Evolutionary conservation across 2,329 filamentous ascomycete species (phyloP), one percentile per base, ranked within the genome.

Genomic region (Pseudocercospora ulei): DNA sequence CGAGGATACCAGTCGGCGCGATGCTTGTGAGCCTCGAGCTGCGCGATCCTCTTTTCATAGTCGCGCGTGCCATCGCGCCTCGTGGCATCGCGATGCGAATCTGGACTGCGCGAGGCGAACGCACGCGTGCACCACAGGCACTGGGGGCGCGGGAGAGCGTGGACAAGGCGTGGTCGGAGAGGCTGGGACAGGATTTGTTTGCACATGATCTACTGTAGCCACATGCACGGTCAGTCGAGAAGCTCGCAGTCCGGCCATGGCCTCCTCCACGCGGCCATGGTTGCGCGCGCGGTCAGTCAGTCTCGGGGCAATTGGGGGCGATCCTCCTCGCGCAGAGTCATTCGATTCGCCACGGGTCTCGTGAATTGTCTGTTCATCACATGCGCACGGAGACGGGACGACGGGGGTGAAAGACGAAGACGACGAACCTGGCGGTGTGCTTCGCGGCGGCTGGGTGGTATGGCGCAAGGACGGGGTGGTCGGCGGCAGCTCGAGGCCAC

Each of bases 291-390:
- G 18, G 7, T 7, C 24, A 12, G 4, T 35, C 34, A 36, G 34
- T 27, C 8, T 26, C 14, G 51, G 47, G 49, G 51, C 56, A 51
- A 57, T 54, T 58, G 60, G 59, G 65, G 66, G 68, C 71, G 69
- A 75, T 66, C 62, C 64, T 63, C 63, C 60, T 61, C 50, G 41
- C 13, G 50, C 54, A 56, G 55, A 66, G 67, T 78, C 73, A 75
- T 72, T 71, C 73, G 75, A 75, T 72, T 71, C 73, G 75, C 75
- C 78, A 75, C 75, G 75, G 75, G 79, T 78, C 75, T 77, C 65
- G 48, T 49, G 53, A 47, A 48, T 46, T 48, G 36, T 43, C 26
- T 39, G 39, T 29, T 53, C 51, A 52, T 53, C 48, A 46, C 48
- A 34, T 30, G 13, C 27, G 13, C 27, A 18, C 16, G 7, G 20